A percentile compares a stretch with the other conserved stretches of the same genome.
Evolutionary conservation across 495 filamentous ascomycete species (phyloP).

Genomic region (Penicillium robsamsonii): DNA sequence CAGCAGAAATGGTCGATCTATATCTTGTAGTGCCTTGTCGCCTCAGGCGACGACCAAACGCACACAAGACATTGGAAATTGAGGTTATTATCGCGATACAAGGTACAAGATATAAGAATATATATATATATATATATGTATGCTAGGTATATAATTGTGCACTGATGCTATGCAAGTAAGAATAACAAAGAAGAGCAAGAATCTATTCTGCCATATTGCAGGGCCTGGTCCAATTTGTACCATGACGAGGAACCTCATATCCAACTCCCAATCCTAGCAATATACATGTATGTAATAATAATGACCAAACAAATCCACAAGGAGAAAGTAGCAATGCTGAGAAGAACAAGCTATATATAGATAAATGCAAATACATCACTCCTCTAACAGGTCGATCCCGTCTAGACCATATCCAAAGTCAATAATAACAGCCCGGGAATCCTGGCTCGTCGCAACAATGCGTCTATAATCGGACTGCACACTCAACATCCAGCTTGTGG

Average conservation of each 20-base stretch:
- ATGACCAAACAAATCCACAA: slow-evolving; percentile 11
- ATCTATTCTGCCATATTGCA: slow-evolving; percentile 14
- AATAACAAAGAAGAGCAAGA: not conserved
- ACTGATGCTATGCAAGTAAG: not conserved
- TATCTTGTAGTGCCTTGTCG: not conserved
- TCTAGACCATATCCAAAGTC: slow-evolving; percentile 61
- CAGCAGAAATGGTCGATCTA: not conserved
- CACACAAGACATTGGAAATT: not conserved
- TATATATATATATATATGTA: not conserved
- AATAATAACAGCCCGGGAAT: slow-evolving; percentile 85
- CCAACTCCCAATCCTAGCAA: slow-evolving; percentile 20
- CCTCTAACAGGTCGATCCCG: slow-evolving; percentile 48
- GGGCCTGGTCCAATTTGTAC: slow-evolving; percentile 5
- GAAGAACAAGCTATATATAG: slow-evolving; percentile 16
- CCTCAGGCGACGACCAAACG: not conserved
- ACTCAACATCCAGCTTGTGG: slow-evolving; percentile 91
- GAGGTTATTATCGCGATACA: not conserved
- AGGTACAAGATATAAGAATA: not conserved
- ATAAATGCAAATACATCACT: slow-evolving; percentile 27
- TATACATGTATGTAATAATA: slow-evolving; percentile 3
- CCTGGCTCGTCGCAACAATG: slow-evolving; percentile 90
- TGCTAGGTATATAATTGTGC: not conserved
- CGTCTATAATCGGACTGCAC: slow-evolving; percentile 93
- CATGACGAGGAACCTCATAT: slow-evolving; percentile 1
- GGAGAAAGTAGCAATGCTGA: slow-evolving; percentile 15